These are phyloP conservation scores for Amaranthus cruentus DNA, from an alignment of 148 eudicot species.

Conservation along the genomic window DNA sequence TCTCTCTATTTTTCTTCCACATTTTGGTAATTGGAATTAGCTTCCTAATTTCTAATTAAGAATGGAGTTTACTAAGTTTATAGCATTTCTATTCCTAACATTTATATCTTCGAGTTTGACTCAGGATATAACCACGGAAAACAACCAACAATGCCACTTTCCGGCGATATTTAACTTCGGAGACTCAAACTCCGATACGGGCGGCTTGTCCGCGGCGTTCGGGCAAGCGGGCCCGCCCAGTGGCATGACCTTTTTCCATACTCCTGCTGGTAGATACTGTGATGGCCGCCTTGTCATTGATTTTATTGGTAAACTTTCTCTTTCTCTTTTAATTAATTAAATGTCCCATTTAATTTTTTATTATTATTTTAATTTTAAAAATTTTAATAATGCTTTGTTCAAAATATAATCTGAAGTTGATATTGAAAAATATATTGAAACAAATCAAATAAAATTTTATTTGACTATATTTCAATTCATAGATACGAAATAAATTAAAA, in stretches of 20 bases:
- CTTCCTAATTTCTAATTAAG: not conserved
- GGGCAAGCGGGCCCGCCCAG: slow-evolving; percentile 65
- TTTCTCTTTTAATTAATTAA: not conserved
- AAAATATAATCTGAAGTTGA: no score
- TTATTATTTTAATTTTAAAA: no score
- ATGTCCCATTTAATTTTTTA: not conserved
- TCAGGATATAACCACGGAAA: not conserved
- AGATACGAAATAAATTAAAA: no score
- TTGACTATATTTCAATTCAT: no score
- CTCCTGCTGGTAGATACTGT: slow-evolving; percentile 61
- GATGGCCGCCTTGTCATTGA: slow-evolving; percentile 80
- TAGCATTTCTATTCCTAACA: not conserved
- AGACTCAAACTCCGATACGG: slow-evolving; percentile 90
- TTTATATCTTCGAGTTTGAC: not conserved
- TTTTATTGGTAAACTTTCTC: slow-evolving; percentile 51
- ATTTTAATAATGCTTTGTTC: no score
- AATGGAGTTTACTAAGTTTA: slow-evolving; percentile 6
- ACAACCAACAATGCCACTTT: slow-evolving; percentile 36
- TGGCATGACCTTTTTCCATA: slow-evolving; percentile 62
- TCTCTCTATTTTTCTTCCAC: not conserved
- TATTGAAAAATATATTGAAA: no score
- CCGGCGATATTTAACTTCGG: slow-evolving; percentile 90
- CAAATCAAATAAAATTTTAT: no score
- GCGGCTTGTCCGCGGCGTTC: slow-evolving; percentile 80
- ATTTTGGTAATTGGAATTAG: not conserved